These are phyloP conservation scores for Wickerhamomyces strasburgensis DNA, from an alignment of 805 yeast species.

Conservation along the genomic window DNA sequence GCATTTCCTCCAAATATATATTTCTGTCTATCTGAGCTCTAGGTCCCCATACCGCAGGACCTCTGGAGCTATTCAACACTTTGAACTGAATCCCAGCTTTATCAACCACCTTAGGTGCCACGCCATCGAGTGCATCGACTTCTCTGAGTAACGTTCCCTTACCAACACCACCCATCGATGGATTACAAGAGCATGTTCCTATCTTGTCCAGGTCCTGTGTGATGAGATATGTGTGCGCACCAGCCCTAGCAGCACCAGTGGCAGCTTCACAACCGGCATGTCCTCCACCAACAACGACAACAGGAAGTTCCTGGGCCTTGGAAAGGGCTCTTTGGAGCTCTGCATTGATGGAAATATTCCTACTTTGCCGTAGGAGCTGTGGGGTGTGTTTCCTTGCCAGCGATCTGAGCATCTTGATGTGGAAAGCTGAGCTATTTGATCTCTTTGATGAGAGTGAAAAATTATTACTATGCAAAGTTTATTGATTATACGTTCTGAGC, in stretches of 20 bases:
- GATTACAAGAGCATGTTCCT: slow-evolving; percentile 96
- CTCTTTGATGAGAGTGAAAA: no score
- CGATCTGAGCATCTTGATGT: no score
- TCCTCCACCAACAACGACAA: slow-evolving; percentile 93
- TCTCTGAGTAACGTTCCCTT: slow-evolving; percentile 90
- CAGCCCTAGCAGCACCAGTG: slow-evolving; percentile 84
- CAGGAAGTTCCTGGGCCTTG: slow-evolving; percentile 40
- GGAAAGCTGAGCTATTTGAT: no score
- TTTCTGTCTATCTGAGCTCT: slow-evolving; percentile 92
- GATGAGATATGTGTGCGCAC: slow-evolving; percentile 62
- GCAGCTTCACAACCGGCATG: slow-evolving; percentile 99
- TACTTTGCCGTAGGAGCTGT: not conserved
- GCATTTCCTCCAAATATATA: slow-evolving; percentile 78
- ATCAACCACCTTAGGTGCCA: slow-evolving; percentile 82
- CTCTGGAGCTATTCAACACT: slow-evolving; percentile 77
- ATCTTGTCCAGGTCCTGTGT: slow-evolving; percentile 74
- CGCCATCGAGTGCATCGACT: slow-evolving; percentile 95
- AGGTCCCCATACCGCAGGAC: slow-evolving; percentile 98
- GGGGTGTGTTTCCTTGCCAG: no score
- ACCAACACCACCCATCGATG: slow-evolving; percentile 98
- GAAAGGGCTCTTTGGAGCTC: slow-evolving; percentile 16
- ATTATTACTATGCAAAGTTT: no score
- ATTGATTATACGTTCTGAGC: no score
- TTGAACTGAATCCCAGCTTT: slow-evolving; percentile 90
- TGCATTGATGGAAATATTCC: slow-evolving; percentile 18